phyloP scores from a whole-genome alignment of 139 green algal species.

The Ettlia oleoabundans region DNA sequence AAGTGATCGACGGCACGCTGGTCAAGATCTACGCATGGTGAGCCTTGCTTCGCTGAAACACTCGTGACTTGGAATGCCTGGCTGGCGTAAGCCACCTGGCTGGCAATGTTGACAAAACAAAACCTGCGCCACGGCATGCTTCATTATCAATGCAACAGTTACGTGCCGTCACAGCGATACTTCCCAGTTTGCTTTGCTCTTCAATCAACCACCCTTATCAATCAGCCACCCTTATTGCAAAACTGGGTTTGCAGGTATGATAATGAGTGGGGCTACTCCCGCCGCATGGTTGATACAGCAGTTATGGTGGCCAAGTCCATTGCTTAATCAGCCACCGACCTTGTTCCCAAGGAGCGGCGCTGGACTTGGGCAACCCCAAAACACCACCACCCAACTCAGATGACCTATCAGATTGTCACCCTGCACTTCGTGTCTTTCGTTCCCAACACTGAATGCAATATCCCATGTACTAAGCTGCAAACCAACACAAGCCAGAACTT shows the following conservation, averaged over 20 bases:
- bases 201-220: not conserved
- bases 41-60: no score
- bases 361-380: not conserved
- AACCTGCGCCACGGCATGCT: not conserved
- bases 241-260: slow-evolving; percentile 57
- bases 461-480: no score
- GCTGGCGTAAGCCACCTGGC: no score
- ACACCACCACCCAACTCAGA: not conserved
- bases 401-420: no score
- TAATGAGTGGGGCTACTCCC: slow-evolving; percentile 87
- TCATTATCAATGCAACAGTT: no score
- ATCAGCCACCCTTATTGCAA: slow-evolving; percentile 21
- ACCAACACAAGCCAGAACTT: no score
- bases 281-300: slow-evolving; percentile 69
- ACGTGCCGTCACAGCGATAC: not conserved
- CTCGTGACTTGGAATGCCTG: no score
- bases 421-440: no score
- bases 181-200: no score
- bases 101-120: not conserved
- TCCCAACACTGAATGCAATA: no score
- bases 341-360: not conserved
- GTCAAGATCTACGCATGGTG: slow-evolving; percentile 90
- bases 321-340: not conserved
- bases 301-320: slow-evolving; percentile 57
- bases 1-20: slow-evolving; percentile 82